A percentile compares a stretch with the other conserved stretches of the same genome.
Conservation (phyloP, 2,329 filamentous ascomycete genomes). For the Phaeosphaeria sp. region DNA sequence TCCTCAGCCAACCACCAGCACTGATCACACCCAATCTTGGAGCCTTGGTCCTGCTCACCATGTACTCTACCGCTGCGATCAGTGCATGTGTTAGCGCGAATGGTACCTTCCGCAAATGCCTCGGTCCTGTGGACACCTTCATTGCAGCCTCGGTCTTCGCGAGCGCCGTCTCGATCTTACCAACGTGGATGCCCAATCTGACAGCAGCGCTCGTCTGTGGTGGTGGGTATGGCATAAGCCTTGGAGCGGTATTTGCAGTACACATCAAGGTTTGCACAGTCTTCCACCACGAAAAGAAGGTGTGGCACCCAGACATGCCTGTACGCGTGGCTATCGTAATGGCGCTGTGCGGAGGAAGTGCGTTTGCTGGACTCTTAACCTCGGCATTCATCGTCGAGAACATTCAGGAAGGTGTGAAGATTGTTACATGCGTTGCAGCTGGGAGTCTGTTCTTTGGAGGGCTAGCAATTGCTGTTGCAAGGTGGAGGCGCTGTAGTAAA, state of each 20-base stretch:
- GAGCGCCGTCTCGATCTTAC: constrained; percentile 1
- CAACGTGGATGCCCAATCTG: not conserved
- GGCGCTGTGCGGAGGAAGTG: constrained; percentile 6
- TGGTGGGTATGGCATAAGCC: constrained; percentile 10
- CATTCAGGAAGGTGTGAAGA: constrained; percentile 2
- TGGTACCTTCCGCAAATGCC: not conserved
- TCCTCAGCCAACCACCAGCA: constrained; percentile 7
- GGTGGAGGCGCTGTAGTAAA: constrained; percentile 5
- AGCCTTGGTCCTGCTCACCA: constrained; percentile 4
- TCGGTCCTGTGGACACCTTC: constrained; percentile 10
- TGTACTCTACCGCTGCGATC: constrained; percentile 9
- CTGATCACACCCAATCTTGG: constrained; percentile 7
- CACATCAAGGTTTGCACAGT: constrained; percentile 2
- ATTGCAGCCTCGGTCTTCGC: constrained; percentile 3
- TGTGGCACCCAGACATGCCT: constrained; percentile 7
- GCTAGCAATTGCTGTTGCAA: constrained; percentile 3
- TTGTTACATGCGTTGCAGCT: constrained; percentile 6
- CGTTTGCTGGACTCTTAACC: constrained; percentile 11
- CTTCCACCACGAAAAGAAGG: not conserved
- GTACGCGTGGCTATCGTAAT: constrained; percentile 6
- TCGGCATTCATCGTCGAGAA: constrained; percentile 12
- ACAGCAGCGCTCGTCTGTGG: not conserved
- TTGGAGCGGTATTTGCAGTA: constrained; percentile 12
- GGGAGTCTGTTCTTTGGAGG: constrained; percentile 8
- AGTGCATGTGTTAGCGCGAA: constrained; percentile 2